Percentiles rank a stretch among this genome's conserved stretches.
phyloP scores from a whole-genome alignment of 148 eudicot genomes.

The Polygonum aviculare region DNA sequence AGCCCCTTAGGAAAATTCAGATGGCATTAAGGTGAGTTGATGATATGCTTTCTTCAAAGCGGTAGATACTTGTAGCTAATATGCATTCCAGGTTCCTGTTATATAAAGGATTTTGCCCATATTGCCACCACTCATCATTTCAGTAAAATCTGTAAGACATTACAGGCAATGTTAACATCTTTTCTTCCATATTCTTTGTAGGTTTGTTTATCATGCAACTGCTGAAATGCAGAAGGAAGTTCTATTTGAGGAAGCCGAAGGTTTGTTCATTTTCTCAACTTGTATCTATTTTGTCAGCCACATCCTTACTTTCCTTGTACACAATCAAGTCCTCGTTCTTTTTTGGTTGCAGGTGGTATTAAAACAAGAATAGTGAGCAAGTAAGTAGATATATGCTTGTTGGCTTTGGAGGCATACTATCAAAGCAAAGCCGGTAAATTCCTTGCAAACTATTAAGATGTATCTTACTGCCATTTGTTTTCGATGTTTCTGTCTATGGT shows the following conservation, averaged over 20 bases:
- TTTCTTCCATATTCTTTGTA: slow-evolving; percentile 19
- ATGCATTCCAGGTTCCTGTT: neutral
- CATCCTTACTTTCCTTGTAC: slow-evolving; percentile 6
- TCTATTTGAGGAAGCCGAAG: slow-evolving; percentile 81
- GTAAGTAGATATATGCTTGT: slow-evolving; percentile 16
- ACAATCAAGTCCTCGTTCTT: slow-evolving; percentile 9
- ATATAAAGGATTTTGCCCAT: neutral
- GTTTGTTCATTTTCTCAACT: slow-evolving; percentile 24
- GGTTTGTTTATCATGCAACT: slow-evolving; percentile 82
- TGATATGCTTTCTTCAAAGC: neutral
- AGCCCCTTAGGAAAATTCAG: neutral
- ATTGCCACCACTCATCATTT: neutral
- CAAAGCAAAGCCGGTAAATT: neutral
- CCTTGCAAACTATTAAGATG: neutral
- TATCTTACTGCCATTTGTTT: neutral
- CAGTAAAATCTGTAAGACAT: neutral
- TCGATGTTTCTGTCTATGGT: neutral
- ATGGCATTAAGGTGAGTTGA: neutral
- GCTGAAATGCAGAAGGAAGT: slow-evolving; percentile 83
- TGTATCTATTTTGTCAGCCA: neutral
- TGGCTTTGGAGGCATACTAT: neutral
- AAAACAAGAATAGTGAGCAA: slow-evolving; percentile 49
- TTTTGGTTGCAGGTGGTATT: slow-evolving; percentile 52
- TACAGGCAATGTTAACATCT: neutral
- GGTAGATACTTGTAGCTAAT: neutral